phyloP scores from a whole-genome alignment of 805 yeast species.

The Yarrowia sp. region DNA sequence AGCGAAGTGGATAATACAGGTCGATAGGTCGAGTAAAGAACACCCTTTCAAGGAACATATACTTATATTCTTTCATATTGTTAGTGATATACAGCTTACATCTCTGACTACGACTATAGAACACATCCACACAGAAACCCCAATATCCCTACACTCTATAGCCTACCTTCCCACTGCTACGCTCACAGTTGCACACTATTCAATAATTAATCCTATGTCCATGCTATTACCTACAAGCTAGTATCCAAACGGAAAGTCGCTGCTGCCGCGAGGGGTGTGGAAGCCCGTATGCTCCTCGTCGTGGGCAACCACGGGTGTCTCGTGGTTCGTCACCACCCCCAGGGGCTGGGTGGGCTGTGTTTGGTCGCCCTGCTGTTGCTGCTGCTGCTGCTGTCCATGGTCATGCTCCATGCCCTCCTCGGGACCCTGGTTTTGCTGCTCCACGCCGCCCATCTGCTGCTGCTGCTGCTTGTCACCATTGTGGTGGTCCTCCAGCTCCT shows the following conservation, averaged over 20 bases:
- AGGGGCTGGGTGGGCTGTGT: constrained; percentile 12
- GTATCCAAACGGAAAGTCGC: constrained; percentile 37
- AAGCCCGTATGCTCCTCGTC: constrained; percentile 38
- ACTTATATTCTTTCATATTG: too few species aligned
- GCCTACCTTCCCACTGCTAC: too few species aligned
- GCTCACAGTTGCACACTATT: too few species aligned
- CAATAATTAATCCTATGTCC: constrained; percentile 16
- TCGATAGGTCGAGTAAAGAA: too few species aligned
- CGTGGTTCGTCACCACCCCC: constrained; percentile 26
- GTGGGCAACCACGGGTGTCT: constrained; percentile 21
- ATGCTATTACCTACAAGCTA: constrained; percentile 35
- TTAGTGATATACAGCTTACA: too few species aligned
- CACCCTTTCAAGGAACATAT: too few species aligned
- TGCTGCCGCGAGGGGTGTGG: constrained; percentile 37
- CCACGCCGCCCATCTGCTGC: too few species aligned
- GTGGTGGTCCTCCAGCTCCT: constrained; percentile 22
- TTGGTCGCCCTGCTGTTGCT: constrained; percentile 3
- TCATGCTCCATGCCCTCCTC: constrained; percentile 29
- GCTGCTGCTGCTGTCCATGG: constrained; percentile 16
- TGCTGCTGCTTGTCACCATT: too few species aligned
- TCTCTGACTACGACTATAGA: too few species aligned
- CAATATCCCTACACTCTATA: too few species aligned
- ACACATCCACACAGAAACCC: too few species aligned
- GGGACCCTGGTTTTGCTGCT: constrained; percentile 11
- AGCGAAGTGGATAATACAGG: too few species aligned